Percentiles rank a stretch among this genome's conserved stretches.
phyloP scores from a whole-genome alignment of 2,329 filamentous ascomycete species.

The Claviceps sp. region DNA sequence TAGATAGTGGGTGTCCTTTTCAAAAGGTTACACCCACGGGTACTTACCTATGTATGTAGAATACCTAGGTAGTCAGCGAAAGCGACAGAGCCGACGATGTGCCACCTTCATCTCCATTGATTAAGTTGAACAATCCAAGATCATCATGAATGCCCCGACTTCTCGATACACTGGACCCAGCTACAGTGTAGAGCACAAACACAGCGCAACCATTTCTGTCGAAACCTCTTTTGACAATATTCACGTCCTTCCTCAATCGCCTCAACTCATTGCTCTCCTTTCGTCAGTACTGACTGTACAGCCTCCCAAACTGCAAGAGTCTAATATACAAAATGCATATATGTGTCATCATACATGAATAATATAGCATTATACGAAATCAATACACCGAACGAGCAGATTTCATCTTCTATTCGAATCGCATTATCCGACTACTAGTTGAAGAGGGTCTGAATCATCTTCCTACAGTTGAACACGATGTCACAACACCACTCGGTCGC shows the following conservation, averaged over 20 bases:
- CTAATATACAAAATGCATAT: background rate
- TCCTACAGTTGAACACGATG: slow-evolving; percentile 74
- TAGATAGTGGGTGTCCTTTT: too few relatives aligned
- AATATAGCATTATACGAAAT: slow-evolving; percentile 78
- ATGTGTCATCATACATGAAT: too few relatives aligned
- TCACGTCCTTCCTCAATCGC: slow-evolving; percentile 79
- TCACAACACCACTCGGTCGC: slow-evolving; percentile 82
- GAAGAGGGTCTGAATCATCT: slow-evolving; percentile 97
- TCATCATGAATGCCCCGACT: slow-evolving; percentile 13
- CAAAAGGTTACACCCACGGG: too few relatives aligned
- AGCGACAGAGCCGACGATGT: too few relatives aligned
- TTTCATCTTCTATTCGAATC: slow-evolving; percentile 98
- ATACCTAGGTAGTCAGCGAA: too few relatives aligned
- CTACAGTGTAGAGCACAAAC: slow-evolving; percentile 69
- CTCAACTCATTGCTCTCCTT: slow-evolving; percentile 90
- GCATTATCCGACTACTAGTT: slow-evolving; percentile 90
- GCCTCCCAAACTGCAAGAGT: background rate
- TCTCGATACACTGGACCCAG: slow-evolving; percentile 63
- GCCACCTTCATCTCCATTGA: too few relatives aligned
- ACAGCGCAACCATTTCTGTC: slow-evolving; percentile 78
- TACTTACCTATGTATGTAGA: too few relatives aligned
- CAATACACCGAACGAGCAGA: slow-evolving; percentile 81
- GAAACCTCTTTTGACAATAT: slow-evolving; percentile 75
- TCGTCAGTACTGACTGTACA: slow-evolving; percentile 50
- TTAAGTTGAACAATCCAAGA: background rate